Evolutionary conservation across 2,329 filamentous ascomycete species (phyloP).

Genomic region (Colletotrichum acutatum): DNA sequence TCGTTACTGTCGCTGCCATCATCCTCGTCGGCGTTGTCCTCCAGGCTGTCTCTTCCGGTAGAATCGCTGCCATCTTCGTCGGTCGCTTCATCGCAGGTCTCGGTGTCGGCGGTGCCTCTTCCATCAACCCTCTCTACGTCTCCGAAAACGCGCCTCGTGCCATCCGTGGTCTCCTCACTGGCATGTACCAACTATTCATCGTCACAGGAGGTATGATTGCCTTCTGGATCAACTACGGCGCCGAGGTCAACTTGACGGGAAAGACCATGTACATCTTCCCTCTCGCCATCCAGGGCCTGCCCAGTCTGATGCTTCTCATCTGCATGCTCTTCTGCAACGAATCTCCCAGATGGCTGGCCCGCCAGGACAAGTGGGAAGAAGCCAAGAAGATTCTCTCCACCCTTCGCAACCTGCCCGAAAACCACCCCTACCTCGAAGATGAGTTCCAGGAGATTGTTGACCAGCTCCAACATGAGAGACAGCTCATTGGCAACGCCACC

Average conservation of each 20-base stretch:
- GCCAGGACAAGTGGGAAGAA: conserved; percentile 73
- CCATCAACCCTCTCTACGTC: conserved; percentile 57
- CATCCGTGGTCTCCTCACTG: conserved; percentile 55
- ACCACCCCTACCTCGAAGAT: conserved; percentile 65
- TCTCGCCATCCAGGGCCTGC: conserved; percentile 71
- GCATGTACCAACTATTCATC: conserved; percentile 59
- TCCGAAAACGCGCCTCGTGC: conserved; percentile 56
- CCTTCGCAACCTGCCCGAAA: conserved; percentile 64
- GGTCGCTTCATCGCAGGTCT: conserved; percentile 65
- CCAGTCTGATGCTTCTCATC: conserved; percentile 66
- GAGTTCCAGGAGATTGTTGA: conserved; percentile 66
- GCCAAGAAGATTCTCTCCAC: conserved; percentile 63
- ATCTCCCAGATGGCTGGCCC: conserved; percentile 73
- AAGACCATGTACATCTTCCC: conserved; percentile 54
- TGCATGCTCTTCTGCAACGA: conserved; percentile 74
- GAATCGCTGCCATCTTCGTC: conserved; percentile 70
- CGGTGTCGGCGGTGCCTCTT: conserved; percentile 55
- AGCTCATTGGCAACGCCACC: conserved; percentile 56
- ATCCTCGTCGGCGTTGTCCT: conserved; percentile 70
- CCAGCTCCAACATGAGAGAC: conserved; percentile 67
- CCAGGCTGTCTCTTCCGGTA: conserved; percentile 67
- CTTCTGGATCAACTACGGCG: conserved; percentile 64
- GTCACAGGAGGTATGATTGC: conserved; percentile 55
- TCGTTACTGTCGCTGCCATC: conserved; percentile 65
- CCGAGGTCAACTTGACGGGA: conserved; percentile 48